Conservation (phyloP, 2,329 filamentous ascomycete species). For the Penicillium sp. region DNA sequence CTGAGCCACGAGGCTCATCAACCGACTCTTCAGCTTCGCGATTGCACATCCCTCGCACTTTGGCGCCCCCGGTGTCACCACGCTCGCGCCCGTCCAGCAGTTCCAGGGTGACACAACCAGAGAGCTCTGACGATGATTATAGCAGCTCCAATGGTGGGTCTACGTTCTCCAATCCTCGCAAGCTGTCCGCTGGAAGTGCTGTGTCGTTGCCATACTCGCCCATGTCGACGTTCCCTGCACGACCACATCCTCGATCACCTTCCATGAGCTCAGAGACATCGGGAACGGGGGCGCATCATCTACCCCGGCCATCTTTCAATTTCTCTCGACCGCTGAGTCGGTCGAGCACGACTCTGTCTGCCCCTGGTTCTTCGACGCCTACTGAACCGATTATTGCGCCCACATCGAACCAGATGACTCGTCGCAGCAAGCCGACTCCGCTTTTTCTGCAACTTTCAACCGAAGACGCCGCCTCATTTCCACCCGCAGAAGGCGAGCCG, state of each 20-base stretch:
- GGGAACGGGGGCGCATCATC: conserved; percentile 50
- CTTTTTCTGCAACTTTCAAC: conserved; percentile 32
- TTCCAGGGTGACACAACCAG: conserved; percentile 61
- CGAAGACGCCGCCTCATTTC: conserved; percentile 18
- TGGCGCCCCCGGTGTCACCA: conserved; percentile 49
- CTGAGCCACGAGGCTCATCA: conserved; percentile 33
- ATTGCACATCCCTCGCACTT: conserved; percentile 41
- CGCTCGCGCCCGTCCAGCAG: conserved; percentile 46
- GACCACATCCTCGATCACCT: conserved; percentile 70
- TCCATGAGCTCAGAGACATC: conserved; percentile 83
- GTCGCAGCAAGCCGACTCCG: conserved; percentile 32
- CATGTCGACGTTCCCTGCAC: conserved; percentile 59
- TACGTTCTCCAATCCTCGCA: conserved; percentile 68
- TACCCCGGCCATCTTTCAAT: conserved; percentile 79
- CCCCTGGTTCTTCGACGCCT: conserved; percentile 28
- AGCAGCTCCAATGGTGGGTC: conserved; percentile 58
- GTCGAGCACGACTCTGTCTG: conserved; percentile 42
- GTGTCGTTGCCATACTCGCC: conserved; percentile 62
- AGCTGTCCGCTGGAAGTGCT: conserved; percentile 71
- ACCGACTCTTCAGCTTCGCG: conserved; percentile 37
- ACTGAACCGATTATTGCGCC: conserved; percentile 38
- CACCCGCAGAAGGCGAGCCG: conserved; percentile 28
- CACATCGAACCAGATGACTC: conserved; percentile 25
- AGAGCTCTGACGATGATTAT: conserved; percentile 68
- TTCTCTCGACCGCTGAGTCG: conserved; percentile 86